Evolutionary conservation across 257 asterid species (phyloP).

Genomic region (Solanum peruvianum): DNA sequence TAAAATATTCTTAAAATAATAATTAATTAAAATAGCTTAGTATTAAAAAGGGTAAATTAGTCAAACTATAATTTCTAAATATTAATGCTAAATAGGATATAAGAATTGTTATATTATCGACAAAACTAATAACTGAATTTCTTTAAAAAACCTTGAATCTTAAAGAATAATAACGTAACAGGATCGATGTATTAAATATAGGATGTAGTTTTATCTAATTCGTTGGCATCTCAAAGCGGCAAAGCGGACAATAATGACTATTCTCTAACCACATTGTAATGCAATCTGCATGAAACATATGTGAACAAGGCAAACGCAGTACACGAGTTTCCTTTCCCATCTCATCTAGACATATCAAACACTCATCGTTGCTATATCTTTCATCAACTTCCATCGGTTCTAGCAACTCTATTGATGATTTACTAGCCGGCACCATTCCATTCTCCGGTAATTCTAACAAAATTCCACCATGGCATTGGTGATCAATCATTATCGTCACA

Average conservation of each 20-base stretch:
- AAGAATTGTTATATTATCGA: neutral
- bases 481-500: neutral
- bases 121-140: too few species aligned
- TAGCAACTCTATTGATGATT: neutral
- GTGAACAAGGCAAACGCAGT: neutral
- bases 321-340: neutral
- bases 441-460: neutral
- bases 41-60: neutral
- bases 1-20: too few species aligned
- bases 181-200: too few species aligned
- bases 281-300: constrained; percentile 1
- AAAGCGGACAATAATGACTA: constrained; percentile 4
- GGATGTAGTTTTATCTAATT: neutral
- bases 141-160: neutral
- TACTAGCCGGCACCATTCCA: neutral
- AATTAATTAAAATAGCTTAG: neutral
- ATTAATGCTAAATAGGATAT: neutral
- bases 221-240: neutral
- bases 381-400: neutral
- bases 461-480: neutral
- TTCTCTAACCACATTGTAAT: neutral
- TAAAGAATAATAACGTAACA: too few species aligned
- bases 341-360: neutral
- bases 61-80: too few species aligned
- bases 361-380: neutral